These are phyloP conservation scores for Scorias spongiosa DNA, from an alignment of 2,329 filamentous ascomycete species.

Conservation along the genomic window DNA sequence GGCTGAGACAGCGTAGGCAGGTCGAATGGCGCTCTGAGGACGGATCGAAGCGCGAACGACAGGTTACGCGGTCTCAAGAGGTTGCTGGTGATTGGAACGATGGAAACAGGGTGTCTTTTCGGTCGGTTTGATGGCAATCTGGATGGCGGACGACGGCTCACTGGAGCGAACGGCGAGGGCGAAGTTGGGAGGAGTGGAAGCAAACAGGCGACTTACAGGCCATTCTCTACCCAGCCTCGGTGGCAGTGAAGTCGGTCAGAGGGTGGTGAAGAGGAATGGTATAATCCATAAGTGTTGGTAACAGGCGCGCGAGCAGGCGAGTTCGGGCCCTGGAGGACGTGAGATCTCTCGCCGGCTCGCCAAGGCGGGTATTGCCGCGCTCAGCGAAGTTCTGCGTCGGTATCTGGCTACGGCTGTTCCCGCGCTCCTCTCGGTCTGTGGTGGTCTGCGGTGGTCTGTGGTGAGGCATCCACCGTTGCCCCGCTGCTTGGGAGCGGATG, in stretches of 20 bases:
- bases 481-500: too few species aligned
- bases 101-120: not conserved
- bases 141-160: slow-evolving; percentile 4
- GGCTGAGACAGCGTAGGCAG: not conserved
- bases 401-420: too few species aligned
- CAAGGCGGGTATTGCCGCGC: not conserved
- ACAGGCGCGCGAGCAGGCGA: not conserved
- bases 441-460: too few species aligned
- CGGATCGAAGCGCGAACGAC: too few species aligned
- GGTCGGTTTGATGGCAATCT: not conserved
- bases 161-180: slow-evolving; percentile 5
- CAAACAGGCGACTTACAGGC: slow-evolving; percentile 39
- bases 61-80: too few species aligned
- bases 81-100: not conserved
- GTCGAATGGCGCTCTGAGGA: not conserved
- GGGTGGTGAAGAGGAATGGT: slow-evolving; percentile 2
- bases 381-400: too few species aligned
- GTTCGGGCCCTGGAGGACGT: not conserved
- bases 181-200: slow-evolving; percentile 10
- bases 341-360: not conserved
- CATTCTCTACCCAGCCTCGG: slow-evolving; percentile 31
- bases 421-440: too few species aligned
- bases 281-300: not conserved
- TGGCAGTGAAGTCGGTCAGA: slow-evolving; percentile 1
- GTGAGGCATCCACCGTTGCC: too few species aligned